A percentile compares a stretch with the other conserved stretches of the same genome.
phyloP scores from a whole-genome alignment of 352 stramenopile species.

The Pythium angustatum region DNA sequence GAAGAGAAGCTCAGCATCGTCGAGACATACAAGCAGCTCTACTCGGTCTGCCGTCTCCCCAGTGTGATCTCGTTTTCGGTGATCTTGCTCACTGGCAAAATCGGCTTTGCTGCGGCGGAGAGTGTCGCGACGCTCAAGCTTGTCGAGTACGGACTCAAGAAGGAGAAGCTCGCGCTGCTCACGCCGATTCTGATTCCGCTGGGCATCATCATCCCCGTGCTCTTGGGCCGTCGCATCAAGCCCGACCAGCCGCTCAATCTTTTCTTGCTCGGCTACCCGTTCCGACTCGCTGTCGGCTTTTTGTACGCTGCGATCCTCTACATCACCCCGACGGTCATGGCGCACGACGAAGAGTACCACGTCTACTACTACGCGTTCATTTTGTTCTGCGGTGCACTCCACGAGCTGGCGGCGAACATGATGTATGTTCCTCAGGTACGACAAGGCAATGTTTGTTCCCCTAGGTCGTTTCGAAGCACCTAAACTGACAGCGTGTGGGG shows the following conservation, averaged over 20 bases:
- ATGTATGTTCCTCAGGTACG: slow-evolving; percentile 88
- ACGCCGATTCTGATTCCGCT: slow-evolving; percentile 86
- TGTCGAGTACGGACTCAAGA: slow-evolving; percentile 90
- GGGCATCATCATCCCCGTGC: slow-evolving; percentile 86
- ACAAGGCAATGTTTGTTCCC: not conserved
- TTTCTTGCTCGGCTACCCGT: slow-evolving; percentile 82
- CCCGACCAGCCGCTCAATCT: slow-evolving; percentile 68
- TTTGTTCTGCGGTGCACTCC: slow-evolving; percentile 61
- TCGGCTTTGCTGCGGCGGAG: slow-evolving; percentile 91
- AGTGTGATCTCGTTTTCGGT: slow-evolving; percentile 84
- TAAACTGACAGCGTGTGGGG: not conserved
- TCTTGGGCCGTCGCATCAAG: slow-evolving; percentile 77
- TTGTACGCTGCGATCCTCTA: slow-evolving; percentile 85
- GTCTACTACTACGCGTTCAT: slow-evolving; percentile 82
- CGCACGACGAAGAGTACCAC: slow-evolving; percentile 66
- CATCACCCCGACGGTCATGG: slow-evolving; percentile 77
- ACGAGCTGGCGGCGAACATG: slow-evolving; percentile 89
- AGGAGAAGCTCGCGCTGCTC: slow-evolving; percentile 90
- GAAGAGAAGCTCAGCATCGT: slow-evolving; percentile 79
- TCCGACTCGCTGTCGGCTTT: slow-evolving; percentile 81
- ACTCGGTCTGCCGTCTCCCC: slow-evolving; percentile 80
- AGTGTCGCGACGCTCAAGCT: slow-evolving; percentile 92
- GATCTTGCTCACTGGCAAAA: slow-evolving; percentile 92
- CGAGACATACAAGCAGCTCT: slow-evolving; percentile 92
- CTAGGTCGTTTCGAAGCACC: not conserved